These are phyloP conservation scores for Pythium dissimile DNA, from an alignment of 352 stramenopile species.

Conservation along the genomic window DNA sequence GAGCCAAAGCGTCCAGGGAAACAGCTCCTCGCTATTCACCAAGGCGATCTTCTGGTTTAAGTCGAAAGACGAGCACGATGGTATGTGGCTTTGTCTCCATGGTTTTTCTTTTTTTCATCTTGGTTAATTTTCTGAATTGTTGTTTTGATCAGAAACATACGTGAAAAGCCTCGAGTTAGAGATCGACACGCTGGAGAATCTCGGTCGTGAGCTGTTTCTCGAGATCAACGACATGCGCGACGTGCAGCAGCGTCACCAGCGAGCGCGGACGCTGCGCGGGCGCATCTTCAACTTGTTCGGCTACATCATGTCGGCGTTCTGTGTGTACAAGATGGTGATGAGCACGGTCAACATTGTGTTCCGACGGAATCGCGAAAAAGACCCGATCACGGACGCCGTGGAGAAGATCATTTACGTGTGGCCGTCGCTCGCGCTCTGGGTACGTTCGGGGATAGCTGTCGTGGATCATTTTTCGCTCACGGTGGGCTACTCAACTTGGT, in stretches of 20 bases:
- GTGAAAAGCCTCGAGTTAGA: slow-evolving; percentile 61
- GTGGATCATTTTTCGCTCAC: neutral
- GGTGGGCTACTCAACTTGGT: neutral
- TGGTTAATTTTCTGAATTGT: neutral
- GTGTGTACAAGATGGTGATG: slow-evolving; percentile 87
- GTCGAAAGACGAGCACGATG: slow-evolving; percentile 18
- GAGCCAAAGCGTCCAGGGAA: slow-evolving; percentile 14
- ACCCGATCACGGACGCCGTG: slow-evolving; percentile 76
- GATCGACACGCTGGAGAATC: slow-evolving; percentile 74
- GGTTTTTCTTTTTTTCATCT: neutral
- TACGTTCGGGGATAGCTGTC: slow-evolving; percentile 10
- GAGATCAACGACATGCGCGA: slow-evolving; percentile 82
- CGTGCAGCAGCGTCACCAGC: slow-evolving; percentile 47
- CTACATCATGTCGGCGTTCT: slow-evolving; percentile 75
- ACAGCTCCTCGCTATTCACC: slow-evolving; percentile 28
- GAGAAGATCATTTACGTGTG: slow-evolving; percentile 83
- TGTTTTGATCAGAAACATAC: slow-evolving; percentile 39
- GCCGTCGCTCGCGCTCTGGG: slow-evolving; percentile 65
- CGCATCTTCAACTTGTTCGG: slow-evolving; percentile 81
- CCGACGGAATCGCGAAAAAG: slow-evolving; percentile 72
- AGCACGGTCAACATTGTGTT: slow-evolving; percentile 83
- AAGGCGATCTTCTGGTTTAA: slow-evolving; percentile 33
- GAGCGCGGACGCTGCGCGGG: slow-evolving; percentile 59
- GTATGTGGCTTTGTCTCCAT: neutral
- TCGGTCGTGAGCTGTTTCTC: slow-evolving; percentile 75